Evolutionary conservation across 2,329 filamentous ascomycete genomes (phyloP).

Genomic region (Fusarium sp.): DNA sequence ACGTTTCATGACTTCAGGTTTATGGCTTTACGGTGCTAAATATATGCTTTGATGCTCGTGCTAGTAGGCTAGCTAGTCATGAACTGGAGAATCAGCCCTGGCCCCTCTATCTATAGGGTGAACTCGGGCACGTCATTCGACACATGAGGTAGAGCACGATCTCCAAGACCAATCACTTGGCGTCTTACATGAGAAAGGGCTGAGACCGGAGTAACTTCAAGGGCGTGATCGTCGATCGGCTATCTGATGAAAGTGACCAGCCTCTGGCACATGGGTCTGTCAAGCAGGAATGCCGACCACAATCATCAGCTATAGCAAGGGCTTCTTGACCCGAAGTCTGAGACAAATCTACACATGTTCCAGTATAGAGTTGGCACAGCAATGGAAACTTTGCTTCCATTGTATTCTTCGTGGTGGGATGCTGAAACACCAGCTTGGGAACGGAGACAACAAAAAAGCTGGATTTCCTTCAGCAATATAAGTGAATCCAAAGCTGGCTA

Average conservation of each 20-base stretch:
- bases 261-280: conserved; percentile 23
- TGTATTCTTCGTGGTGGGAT: not conserved
- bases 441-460: not conserved
- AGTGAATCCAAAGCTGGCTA: not conserved
- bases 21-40: not conserved
- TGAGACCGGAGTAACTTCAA: conserved; percentile 27
- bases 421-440: conserved; percentile 1
- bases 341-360: conserved; percentile 5
- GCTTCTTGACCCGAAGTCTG: not conserved
- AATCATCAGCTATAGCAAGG: conserved; percentile 6
- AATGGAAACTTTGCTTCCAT: not conserved
- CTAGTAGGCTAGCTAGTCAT: conserved; percentile 26
- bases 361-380: not conserved
- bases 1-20: conserved; percentile 20
- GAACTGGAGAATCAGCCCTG: conserved; percentile 6
- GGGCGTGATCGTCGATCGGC: conserved; percentile 44
- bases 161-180: conserved; percentile 4
- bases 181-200: conserved; percentile 8
- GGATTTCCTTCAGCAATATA: conserved; percentile 2
- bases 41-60: conserved; percentile 18
- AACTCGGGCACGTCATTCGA: conserved; percentile 35
- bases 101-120: conserved; percentile 1
- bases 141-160: conserved; percentile 5
- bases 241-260: conserved; percentile 42
- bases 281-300: conserved; percentile 24